A percentile compares a stretch with the other conserved stretches of the same genome.
Conservation (phyloP, 345 rosid genomes). For the Streptanthus diversifolius region DNA sequence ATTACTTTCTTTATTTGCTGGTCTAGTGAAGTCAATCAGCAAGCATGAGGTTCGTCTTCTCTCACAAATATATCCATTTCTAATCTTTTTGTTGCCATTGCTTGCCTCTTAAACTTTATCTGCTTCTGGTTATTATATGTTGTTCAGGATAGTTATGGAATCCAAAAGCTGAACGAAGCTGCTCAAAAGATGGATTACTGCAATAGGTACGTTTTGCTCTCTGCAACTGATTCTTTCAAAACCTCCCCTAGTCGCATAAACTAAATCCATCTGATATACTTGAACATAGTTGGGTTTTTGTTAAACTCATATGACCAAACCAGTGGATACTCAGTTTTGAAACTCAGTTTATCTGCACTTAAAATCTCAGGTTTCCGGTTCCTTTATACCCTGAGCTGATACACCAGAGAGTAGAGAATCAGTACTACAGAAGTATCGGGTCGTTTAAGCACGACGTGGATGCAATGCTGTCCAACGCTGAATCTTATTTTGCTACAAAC, state of each 20-base stretch:
- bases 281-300: not conserved
- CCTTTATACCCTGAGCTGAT: constrained; percentile 74
- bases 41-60: constrained; percentile 52
- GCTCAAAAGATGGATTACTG: constrained; percentile 68
- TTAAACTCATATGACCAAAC: not conserved
- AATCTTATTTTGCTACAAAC: constrained; percentile 48
- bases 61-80: not conserved
- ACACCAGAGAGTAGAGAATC: constrained; percentile 66
- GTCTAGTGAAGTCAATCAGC: constrained; percentile 54
- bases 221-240: constrained; percentile 11
- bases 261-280: not conserved
- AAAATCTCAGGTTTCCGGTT: constrained; percentile 69
- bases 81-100: not conserved
- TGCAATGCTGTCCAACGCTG: constrained; percentile 67
- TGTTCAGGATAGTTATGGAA: constrained; percentile 76
- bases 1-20: constrained; percentile 52
- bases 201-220: constrained; percentile 53
- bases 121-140: not conserved
- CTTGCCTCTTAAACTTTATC: not conserved
- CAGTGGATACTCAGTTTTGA: not conserved
- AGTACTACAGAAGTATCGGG: constrained; percentile 68
- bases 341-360: not conserved
- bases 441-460: constrained; percentile 65
- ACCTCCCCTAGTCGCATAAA: not conserved
- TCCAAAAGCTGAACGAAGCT: constrained; percentile 67